Evolutionary conservation across 2,329 filamentous ascomycete genomes (phyloP).

Genomic region (Aspergillus viridinutans): DNA sequence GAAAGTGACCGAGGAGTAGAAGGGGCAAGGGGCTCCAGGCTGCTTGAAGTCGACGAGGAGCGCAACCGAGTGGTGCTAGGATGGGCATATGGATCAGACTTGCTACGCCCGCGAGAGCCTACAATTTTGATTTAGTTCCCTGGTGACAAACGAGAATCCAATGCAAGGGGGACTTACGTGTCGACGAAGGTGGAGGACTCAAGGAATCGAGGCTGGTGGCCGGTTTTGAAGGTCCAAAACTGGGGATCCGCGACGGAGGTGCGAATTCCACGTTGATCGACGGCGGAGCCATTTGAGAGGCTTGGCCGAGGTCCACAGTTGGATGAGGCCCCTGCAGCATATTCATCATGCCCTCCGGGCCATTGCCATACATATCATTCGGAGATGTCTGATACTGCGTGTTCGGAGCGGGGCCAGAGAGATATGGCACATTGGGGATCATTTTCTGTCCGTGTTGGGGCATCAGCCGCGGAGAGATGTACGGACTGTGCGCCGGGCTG

Average conservation of each 20-base stretch:
- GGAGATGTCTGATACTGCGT: conserved; percentile 47
- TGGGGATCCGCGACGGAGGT: conserved; percentile 64
- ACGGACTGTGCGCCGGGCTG: conserved; percentile 68
- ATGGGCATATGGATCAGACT: conserved; percentile 58
- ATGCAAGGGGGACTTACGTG: conserved; percentile 37
- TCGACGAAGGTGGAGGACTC: conserved; percentile 75
- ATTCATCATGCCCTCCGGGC: conserved; percentile 45
- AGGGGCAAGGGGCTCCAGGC: conserved; percentile 28
- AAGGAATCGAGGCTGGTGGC: conserved; percentile 69
- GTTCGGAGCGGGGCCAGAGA: conserved; percentile 45
- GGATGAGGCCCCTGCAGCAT: conserved; percentile 42
- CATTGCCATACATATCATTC: conserved; percentile 50
- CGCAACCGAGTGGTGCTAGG: conserved; percentile 36
- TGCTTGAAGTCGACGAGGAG: conserved; percentile 32
- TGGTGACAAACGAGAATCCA: neutral
- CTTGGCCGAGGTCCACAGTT: conserved; percentile 60
- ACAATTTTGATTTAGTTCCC: conserved; percentile 6
- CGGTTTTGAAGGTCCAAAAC: conserved; percentile 64
- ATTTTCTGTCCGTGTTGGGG: conserved; percentile 72
- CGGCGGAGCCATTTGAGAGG: conserved; percentile 78
- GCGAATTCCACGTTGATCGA: conserved; percentile 94
- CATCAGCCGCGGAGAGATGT: conserved; percentile 59
- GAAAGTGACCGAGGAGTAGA: conserved; percentile 42
- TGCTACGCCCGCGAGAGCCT: conserved; percentile 56
- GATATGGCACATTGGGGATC: conserved; percentile 37